Percentiles rank a stretch among this genome's conserved stretches.
Evolutionary conservation across 176 grass and related monocot species (phyloP).

Genomic region (Eragrostis curvula): DNA sequence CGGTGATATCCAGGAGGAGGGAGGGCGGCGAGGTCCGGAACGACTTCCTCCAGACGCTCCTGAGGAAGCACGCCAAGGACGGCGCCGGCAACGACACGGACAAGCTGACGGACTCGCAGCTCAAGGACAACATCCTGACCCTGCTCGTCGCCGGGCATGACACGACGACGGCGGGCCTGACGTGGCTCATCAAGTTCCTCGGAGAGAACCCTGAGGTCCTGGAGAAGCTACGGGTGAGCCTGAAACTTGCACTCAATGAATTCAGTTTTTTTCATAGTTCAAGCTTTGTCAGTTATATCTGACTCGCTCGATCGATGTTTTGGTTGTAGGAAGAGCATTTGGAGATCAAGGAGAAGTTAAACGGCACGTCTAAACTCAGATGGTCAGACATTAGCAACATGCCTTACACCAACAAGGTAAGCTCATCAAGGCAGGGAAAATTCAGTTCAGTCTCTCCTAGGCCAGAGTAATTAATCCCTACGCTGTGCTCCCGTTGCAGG

Average conservation of each 20-base stretch:
- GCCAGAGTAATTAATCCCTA: not conserved
- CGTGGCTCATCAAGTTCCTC: constrained; percentile 79
- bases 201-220: constrained; percentile 58
- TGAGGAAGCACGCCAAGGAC: constrained; percentile 52
- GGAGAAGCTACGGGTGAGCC: constrained; percentile 50
- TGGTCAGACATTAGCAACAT: constrained; percentile 67
- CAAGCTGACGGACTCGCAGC: constrained; percentile 67
- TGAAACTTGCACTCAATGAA: no score
- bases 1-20: constrained; percentile 54
- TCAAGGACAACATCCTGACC: constrained; percentile 80
- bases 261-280: no score
- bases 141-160: constrained; percentile 76
- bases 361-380: constrained; percentile 11
- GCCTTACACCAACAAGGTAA: constrained; percentile 67
- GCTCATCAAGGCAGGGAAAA: not conserved
- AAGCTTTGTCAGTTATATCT: no score
- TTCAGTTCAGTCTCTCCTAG: not conserved
- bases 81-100: constrained; percentile 24
- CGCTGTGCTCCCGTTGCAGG: not conserved
- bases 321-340: constrained; percentile 55
- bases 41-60: constrained; percentile 69
- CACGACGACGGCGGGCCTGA: constrained; percentile 67
- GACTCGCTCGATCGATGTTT: no score
- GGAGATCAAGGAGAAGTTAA: constrained; percentile 41
- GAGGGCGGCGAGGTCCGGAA: constrained; percentile 33